Evolutionary conservation across 306 rosid species (phyloP), one percentile per base, ranked within the genome.

Genomic region (Pterocarpus santalinus): DNA sequence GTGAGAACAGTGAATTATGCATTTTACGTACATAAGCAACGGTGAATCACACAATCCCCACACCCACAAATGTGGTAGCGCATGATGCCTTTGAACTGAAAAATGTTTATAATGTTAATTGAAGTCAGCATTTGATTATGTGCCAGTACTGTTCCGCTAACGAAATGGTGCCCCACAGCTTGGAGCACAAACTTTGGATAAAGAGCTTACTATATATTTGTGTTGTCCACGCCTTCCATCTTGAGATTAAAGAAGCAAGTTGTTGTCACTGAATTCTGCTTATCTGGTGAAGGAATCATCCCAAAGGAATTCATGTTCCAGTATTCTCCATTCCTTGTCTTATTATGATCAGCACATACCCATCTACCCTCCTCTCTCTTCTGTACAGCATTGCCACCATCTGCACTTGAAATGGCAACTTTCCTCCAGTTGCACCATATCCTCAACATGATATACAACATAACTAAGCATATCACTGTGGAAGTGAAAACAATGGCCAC

Each of bases 391-490:
- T 44, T 81, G 41, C 83, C 85, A 55, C 89, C 88, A 2, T 90
- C 94, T 22, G 86, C 80, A 79, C 82, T 95, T 36, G 97, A 88
- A 77, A 92, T 86, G 0, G 91, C 68, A 47, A 90, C 93, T 82
- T 85, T 81, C 88, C 94, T 92, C 99, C 99, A 95, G 17, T 90
- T 89, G 83, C 92, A 87, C 98, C 98, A 95, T n/a, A 95, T 95
- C 79, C 94, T 91, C 67, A 90, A 83, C 99, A 95, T 93, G n/a
- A 85, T 79, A 76, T 89, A 93, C 77, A 93, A 8, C 92, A 95
- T 80, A 46, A 85, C 73, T 68, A 91, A 69, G 85, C 99, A 93
- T 85, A 90, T 90, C 68, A 87, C 86, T 7, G 93, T 78, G 44
- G 98, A 92, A 53, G 94, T 91, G 65, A 90, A 81, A 12, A 85